Percentiles rank a stretch among this genome's conserved stretches.
These are phyloP conservation scores for Colletotrichum cordylinicola DNA, from an alignment of 2,329 filamentous ascomycete genomes.

Conservation along the genomic window DNA sequence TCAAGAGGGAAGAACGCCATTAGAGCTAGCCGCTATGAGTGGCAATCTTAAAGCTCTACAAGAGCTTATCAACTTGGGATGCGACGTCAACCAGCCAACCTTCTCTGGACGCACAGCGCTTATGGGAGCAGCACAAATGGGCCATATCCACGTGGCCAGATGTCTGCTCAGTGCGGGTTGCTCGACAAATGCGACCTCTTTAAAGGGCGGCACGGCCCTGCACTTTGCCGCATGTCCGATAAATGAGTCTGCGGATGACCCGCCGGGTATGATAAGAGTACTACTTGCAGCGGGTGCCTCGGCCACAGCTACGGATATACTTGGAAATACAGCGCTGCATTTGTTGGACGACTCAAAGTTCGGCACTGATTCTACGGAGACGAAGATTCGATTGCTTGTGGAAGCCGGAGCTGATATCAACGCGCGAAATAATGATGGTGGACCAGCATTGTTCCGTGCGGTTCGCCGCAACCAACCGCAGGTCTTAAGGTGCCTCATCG, in stretches of 20 bases:
- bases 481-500: not conserved
- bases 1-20: not conserved
- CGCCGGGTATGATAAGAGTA: not conserved
- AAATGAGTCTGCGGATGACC: not conserved
- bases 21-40: not conserved
- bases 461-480: not conserved
- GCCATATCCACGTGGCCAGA: not conserved
- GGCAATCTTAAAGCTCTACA: not conserved
- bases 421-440: rapidly evolving
- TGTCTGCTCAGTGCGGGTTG: not conserved
- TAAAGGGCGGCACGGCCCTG: not conserved
- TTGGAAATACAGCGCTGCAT: not conserved
- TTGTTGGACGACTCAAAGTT: rapidly evolving
- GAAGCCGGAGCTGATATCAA: not conserved
- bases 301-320: rapidly evolving
- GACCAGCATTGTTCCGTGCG: not conserved
- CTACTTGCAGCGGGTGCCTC: not conserved
- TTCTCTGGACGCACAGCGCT: not conserved
- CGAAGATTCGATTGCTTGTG: not conserved
- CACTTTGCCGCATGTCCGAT: not conserved
- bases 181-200: not conserved
- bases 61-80: not conserved
- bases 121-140: not conserved
- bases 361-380: rapidly evolving
- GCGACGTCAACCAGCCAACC: not conserved